These are phyloP conservation scores for Saxispiralis lemnorum DNA, from an alignment of 495 filamentous ascomycete species.

Conservation along the genomic window DNA sequence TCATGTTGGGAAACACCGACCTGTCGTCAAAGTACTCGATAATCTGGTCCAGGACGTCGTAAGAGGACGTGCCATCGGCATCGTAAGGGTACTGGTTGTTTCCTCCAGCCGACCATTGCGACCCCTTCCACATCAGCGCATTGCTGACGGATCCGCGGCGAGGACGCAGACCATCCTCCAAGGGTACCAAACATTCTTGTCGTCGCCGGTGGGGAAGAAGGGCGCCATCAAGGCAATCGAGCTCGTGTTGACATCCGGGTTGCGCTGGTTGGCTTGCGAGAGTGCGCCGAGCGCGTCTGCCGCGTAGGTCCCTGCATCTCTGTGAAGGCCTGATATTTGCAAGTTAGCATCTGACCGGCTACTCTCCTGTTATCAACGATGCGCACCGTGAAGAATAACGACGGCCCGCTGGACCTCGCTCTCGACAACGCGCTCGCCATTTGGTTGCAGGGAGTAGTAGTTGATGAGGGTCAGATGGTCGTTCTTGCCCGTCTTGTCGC, in stretches of 20 bases:
- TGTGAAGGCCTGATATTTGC: neutral
- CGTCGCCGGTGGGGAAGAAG: slow-evolving; percentile 14
- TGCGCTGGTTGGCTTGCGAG: slow-evolving; percentile 4
- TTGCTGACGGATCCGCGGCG: slow-evolving; percentile 12
- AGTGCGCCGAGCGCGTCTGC: slow-evolving; percentile 11
- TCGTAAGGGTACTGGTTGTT: slow-evolving; percentile 13
- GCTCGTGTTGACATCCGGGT: slow-evolving; percentile 9
- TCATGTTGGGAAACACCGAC: slow-evolving; percentile 12
- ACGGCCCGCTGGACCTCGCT: slow-evolving; percentile 8
- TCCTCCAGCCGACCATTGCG: slow-evolving; percentile 14
- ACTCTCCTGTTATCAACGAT: neutral
- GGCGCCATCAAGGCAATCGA: slow-evolving; percentile 12
- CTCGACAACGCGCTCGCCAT: slow-evolving; percentile 4
- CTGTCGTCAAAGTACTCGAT: slow-evolving; percentile 15
- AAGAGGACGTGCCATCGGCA: slow-evolving; percentile 8
- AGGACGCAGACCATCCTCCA: slow-evolving; percentile 10
- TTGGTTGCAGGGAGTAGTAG: slow-evolving; percentile 4
- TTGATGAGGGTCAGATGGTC: slow-evolving; percentile 17
- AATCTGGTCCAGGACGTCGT: slow-evolving; percentile 13
- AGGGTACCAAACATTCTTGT: slow-evolving; percentile 14
- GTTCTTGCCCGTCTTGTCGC: slow-evolving; percentile 3
- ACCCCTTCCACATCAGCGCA: slow-evolving; percentile 13
- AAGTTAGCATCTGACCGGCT: neutral
- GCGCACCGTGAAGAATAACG: slow-evolving; percentile 12
- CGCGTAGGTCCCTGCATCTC: slow-evolving; percentile 13